A percentile compares a stretch with the other conserved stretches of the same genome.
Evolutionary conservation across 192 early-diverging fungal species (phyloP).

Genomic region (Chytriomyces hyalinus): DNA sequence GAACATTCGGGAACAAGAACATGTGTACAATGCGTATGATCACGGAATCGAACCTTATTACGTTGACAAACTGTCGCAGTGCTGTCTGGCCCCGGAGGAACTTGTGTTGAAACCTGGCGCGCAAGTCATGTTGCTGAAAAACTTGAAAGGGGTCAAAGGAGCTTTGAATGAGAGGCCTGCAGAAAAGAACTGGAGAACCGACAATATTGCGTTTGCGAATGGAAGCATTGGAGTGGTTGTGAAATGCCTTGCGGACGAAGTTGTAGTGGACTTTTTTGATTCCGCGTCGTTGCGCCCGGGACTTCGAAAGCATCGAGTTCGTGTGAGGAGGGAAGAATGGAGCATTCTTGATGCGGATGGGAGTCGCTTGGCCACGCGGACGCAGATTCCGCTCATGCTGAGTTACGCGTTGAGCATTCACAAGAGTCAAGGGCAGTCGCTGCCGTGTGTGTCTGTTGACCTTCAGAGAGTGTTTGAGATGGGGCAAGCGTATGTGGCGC

Average conservation of each 20-base stretch:
- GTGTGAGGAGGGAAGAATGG: background rate
- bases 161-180: background rate
- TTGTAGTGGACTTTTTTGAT: constrained; percentile 43
- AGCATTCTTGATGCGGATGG: background rate
- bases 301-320: background rate
- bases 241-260: constrained; percentile 26
- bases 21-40: constrained; percentile 65
- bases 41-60: background rate
- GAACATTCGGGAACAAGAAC: constrained; percentile 41
- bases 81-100: constrained; percentile 62
- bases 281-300: background rate
- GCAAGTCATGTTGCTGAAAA: constrained; percentile 83
- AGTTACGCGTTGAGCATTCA: constrained; percentile 59
- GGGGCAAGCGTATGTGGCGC: constrained; percentile 60
- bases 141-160: constrained; percentile 22
- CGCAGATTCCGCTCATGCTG: constrained; percentile 48
- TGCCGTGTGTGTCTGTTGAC: constrained; percentile 53
- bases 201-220: constrained; percentile 44
- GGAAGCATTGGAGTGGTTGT: constrained; percentile 47
- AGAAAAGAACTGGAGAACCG: background rate
- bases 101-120: constrained; percentile 75
- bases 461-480: constrained; percentile 52
- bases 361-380: background rate
- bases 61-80: constrained; percentile 35
- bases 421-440: constrained; percentile 59